Evolutionary conservation across 139 green algal genomes (phyloP), one percentile per base, ranked within the genome.

Genomic region (Chlamydomonas sp.): DNA sequence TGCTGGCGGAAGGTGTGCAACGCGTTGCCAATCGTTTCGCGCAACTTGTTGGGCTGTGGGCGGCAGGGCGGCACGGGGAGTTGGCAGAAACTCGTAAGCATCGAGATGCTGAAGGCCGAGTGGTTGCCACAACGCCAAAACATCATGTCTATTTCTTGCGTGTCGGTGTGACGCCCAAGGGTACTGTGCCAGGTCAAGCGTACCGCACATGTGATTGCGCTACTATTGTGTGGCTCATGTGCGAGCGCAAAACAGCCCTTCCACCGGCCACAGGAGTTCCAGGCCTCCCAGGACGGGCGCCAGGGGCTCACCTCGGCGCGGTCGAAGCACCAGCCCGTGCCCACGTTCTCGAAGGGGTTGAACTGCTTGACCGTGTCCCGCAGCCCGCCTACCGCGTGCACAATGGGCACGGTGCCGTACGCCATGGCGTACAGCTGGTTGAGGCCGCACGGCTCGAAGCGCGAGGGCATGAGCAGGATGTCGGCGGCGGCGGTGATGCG

Each of bases 321-420:
- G 60, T 98, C 93, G 90, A 98, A 98, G 12, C 88, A 94, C 96
- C 95, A 98, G 71, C 96, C 92, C 1, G 96, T 99, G 86, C 96
- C 97, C 1, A 60, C 92, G 86, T 96, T 95, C 67, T 96, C 94
- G 78, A 94, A 95, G 0, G 95, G 95, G 84, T 98, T 96, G 92
- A 95, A 98, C 3, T 92, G 94, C 88, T 92, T 85, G 7, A 98
- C 96, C 1, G 97, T 98, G 89, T 98, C 96, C 4, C 96, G 85
- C 85, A 99, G 90, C 0, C 97, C 96, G 63, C 96, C 96, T 15
- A 98, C 98, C 82, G 94, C 93, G 87, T 98, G 96, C 82, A 96
- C 97, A 20, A 99, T 93, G 6, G 97, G 97, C 58, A 99, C 95
- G 15, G 98, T 99, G 80, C 98, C 98, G 88, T 99, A 99, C 1